Evolutionary conservation across 2,329 filamentous ascomycete genomes (phyloP).

Genomic region (Ophiostoma perfectum): DNA sequence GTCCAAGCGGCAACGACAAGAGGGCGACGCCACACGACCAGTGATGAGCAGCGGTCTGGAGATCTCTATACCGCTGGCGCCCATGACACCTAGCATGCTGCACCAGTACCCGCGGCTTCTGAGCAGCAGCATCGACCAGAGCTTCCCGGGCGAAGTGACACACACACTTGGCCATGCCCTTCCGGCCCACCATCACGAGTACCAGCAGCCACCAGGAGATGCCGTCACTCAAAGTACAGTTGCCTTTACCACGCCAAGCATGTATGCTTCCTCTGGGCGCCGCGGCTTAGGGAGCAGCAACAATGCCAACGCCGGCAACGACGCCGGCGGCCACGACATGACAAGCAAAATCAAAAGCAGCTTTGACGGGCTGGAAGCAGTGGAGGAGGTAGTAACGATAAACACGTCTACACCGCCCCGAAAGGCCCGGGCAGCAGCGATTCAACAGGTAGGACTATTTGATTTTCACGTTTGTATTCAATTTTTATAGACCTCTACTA

Average conservation of each 20-base stretch:
- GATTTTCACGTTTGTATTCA: too few species aligned
- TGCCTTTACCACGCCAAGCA: slow-evolving; percentile 37
- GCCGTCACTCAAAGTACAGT: slow-evolving; percentile 32
- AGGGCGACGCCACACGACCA: slow-evolving; percentile 20
- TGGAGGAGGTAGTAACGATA: neutral
- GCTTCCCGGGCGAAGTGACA: slow-evolving; percentile 4
- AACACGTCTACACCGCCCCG: neutral
- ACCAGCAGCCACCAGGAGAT: slow-evolving; percentile 29
- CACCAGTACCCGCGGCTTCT: slow-evolving; percentile 34
- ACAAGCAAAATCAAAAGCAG: too few species aligned
- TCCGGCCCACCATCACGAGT: neutral
- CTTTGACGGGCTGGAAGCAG: neutral
- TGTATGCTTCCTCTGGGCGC: slow-evolving; percentile 27
- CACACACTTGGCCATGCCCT: slow-evolving; percentile 16
- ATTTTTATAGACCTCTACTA: too few species aligned
- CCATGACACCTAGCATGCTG: slow-evolving; percentile 37
- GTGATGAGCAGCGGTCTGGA: slow-evolving; percentile 17
- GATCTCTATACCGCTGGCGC: slow-evolving; percentile 33
- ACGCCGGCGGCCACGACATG: too few species aligned
- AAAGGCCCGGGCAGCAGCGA: neutral
- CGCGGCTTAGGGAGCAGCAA: slow-evolving; percentile 8
- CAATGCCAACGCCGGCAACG: neutral
- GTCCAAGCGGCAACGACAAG: slow-evolving; percentile 16
- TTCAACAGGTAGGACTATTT: too few species aligned
- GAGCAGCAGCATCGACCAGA: slow-evolving; percentile 21